Conservation (phyloP, 176 grass and related monocot genomes). For the Carex scoparia region DNA sequence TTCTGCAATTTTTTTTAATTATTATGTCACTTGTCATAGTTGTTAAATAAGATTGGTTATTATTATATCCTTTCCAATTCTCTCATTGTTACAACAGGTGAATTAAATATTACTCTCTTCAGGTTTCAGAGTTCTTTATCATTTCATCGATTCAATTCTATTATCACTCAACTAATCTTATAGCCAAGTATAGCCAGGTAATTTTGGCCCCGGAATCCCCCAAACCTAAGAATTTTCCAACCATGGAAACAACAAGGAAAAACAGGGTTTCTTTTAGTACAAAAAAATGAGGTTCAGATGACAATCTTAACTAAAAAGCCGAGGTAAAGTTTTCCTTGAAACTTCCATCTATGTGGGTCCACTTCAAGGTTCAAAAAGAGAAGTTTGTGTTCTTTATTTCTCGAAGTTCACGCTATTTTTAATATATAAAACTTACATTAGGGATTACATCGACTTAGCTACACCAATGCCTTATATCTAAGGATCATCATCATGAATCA, state of each 20-base stretch:
- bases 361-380: neutral
- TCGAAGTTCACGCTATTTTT: neutral
- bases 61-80: neutral
- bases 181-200: neutral
- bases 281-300: neutral
- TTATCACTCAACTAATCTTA: neutral
- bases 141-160: neutral
- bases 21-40: neutral
- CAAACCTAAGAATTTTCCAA: neutral
- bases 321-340: neutral
- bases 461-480: neutral
- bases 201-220: neutral
- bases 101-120: no score
- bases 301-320: neutral
- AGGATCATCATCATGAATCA: constrained; percentile 21
- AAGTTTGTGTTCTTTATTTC: neutral
- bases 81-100: no score
- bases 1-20: no score
- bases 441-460: neutral
- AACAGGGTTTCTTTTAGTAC: neutral
- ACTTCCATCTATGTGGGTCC: neutral
- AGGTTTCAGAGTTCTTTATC: neutral
- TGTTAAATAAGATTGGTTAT: neutral
- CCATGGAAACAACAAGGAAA: neutral
- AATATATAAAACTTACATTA: neutral